Evolutionary conservation across 495 filamentous ascomycete species (phyloP).

Genomic region (Cryomyces antarcticus): DNA sequence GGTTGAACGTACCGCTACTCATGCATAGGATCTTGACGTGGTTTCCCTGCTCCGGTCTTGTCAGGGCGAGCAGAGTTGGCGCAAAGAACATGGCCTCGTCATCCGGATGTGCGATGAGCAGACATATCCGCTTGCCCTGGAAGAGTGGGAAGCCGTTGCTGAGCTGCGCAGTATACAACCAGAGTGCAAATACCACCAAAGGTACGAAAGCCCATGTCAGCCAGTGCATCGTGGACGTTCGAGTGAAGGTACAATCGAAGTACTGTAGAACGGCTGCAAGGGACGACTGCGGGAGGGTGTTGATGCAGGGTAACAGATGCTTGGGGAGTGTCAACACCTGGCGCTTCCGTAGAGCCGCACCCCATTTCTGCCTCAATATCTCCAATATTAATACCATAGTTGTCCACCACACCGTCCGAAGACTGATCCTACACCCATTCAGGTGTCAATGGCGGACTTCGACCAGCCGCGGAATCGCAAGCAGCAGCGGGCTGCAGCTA

Average conservation of each 20-base stretch:
- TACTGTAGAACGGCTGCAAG: too few relatives aligned
- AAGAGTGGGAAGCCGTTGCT: conserved; percentile 44
- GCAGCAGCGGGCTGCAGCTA: not conserved
- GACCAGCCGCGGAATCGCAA: not conserved
- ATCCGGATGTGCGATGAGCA: conserved; percentile 92
- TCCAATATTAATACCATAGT: too few relatives aligned
- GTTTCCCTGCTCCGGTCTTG: conserved; percentile 54
- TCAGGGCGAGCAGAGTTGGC: conserved; percentile 64
- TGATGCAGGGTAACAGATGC: too few relatives aligned
- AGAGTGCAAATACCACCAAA: conserved; percentile 31
- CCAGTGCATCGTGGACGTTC: conserved; percentile 14
- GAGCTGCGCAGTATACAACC: conserved; percentile 36
- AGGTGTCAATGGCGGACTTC: not conserved
- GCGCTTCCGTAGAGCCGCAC: too few relatives aligned
- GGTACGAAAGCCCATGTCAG: conserved; percentile 29
- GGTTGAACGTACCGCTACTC: conserved; percentile 38
- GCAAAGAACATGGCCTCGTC: conserved; percentile 99
- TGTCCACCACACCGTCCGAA: too few relatives aligned
- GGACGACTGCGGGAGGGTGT: too few relatives aligned
- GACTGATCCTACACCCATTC: too few relatives aligned
- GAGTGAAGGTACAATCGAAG: too few relatives aligned
- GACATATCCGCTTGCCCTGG: conserved; percentile 58
- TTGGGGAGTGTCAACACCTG: too few relatives aligned
- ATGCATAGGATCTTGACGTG: conserved; percentile 86
- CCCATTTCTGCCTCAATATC: too few relatives aligned